Percentiles rank a stretch among this genome's conserved stretches.
Evolutionary conservation across 805 yeast species (phyloP).

Genomic region (Myxozyma neglecta): DNA sequence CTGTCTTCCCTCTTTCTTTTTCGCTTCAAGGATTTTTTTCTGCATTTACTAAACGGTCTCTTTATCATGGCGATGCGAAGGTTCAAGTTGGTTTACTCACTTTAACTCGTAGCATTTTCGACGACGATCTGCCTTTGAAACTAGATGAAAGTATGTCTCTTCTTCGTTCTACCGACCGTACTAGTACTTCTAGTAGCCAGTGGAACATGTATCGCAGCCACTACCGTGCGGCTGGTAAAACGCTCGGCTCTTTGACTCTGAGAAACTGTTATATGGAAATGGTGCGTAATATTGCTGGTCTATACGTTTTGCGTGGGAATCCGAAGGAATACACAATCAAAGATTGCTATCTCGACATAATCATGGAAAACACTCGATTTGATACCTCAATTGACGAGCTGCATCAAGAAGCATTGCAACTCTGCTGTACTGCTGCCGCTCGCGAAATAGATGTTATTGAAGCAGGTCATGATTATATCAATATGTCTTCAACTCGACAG

Average conservation of each 20-base stretch:
- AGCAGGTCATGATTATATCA: slow-evolving; percentile 57
- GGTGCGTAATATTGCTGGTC: slow-evolving; percentile 36
- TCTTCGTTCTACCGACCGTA: slow-evolving; percentile 9
- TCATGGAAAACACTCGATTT: slow-evolving; percentile 5
- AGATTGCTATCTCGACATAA: slow-evolving; percentile 16
- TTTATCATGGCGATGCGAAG: slow-evolving; percentile 2
- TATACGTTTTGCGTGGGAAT: slow-evolving; percentile 34
- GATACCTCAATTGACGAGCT: not conserved
- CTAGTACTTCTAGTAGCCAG: not conserved
- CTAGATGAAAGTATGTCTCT: slow-evolving; percentile 23
- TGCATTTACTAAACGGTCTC: slow-evolving; percentile 33
- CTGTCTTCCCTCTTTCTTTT: slow-evolving; percentile 34
- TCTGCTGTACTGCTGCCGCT: slow-evolving; percentile 36
- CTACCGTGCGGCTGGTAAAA: slow-evolving; percentile 23
- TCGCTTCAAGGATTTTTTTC: slow-evolving; percentile 41
- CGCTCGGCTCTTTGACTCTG: slow-evolving; percentile 38
- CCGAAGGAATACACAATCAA: slow-evolving; percentile 16
- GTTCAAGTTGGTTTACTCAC: slow-evolving; percentile 7
- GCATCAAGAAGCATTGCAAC: slow-evolving; percentile 12
- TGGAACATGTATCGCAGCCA: slow-evolving; percentile 19
- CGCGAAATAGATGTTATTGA: slow-evolving; percentile 52
- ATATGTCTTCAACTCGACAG: slow-evolving; percentile 51
- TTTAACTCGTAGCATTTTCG: not conserved
- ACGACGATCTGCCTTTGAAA: slow-evolving; percentile 1
- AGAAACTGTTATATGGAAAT: slow-evolving; percentile 16